Base-by-base conservation (phyloP, 352 stramenopile species). In the Pythium utonaiense region DNA sequence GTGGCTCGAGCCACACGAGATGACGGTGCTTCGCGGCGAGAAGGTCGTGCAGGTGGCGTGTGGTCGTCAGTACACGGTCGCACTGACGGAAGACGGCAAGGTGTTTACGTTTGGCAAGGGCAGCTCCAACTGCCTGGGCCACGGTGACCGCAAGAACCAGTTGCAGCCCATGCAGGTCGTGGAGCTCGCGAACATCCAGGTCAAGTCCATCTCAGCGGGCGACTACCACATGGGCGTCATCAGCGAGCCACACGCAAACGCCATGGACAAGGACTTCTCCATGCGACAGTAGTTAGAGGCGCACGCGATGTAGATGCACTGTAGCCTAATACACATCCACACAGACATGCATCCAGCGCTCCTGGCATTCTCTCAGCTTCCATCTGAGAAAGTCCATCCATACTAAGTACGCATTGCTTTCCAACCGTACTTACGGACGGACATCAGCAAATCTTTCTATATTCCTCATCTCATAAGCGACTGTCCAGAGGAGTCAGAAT, bases 1-100 rank as follows among this genome's bases (percentile, higher is more conserved):
- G 45, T 96, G 91, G 77, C 83, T 98, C 27, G 92, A 98, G 78
- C 95, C 95, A 50, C 81, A 90, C 50, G 78, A 92, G 66, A 93
- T 96, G 81, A 94, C 85, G 30, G 76, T 81, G 30, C 73, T 96
- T 21, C 71, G 75, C 22, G 71, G 75, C 60, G 71, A 95, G 65
- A 87, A 77, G 30, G 73, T 95, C 38, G 75, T 88, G 28, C 71
- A 91, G 51, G 84, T 95, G n/a, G 78, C 74, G 34, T 96, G 88
- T 53, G 91, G 91, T 33, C 82, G 83, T 30, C 70, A 74, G 69
- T 97, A 93, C 71, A 96, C 89, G 3, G 75, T 85, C n/a, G 90
- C 63, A 38, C 83, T 87, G 62, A 88, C 70, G 8, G 80, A 76
- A 21, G 70, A 85, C 47, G 86, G 86, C 61, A 82, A 89, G 57